phyloP scores from a whole-genome alignment of 1,284 basidiomycete species.

The Peniophora sp. region DNA sequence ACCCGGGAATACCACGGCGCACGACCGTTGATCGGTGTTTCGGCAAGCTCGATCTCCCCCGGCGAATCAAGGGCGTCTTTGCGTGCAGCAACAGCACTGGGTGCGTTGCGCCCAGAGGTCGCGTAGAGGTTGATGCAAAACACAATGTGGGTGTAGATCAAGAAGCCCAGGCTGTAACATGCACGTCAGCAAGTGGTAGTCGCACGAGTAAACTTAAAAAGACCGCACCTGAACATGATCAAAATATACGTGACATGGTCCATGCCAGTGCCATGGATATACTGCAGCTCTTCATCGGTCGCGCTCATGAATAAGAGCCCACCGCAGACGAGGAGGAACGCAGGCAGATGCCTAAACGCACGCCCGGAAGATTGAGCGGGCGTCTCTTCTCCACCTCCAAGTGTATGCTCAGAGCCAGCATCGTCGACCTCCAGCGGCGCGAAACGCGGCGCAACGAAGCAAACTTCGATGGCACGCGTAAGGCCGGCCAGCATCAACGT shows the following conservation, averaged over 20 bases:
- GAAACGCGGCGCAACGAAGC: conserved; percentile 53
- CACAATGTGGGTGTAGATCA: conserved; percentile 67
- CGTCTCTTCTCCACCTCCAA: conserved; percentile 33
- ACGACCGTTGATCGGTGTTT: conserved; percentile 9
- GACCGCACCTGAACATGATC: conserved; percentile 69
- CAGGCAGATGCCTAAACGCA: conserved; percentile 78
- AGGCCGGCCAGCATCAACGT: conserved; percentile 83
- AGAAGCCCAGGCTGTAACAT: conserved; percentile 53
- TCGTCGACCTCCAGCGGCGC: conserved; percentile 33
- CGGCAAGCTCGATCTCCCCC: conserved; percentile 23
- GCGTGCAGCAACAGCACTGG: conserved; percentile 9
- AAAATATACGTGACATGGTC: conserved; percentile 87
- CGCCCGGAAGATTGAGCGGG: conserved; percentile 30
- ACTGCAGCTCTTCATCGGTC: conserved; percentile 82
- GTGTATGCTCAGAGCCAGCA: conserved; percentile 55
- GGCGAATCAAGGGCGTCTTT: conserved; percentile 4
- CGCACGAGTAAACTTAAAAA: neutral
- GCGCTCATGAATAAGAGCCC: conserved; percentile 83
- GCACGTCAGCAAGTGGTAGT: neutral
- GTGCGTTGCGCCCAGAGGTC: conserved; percentile 54
- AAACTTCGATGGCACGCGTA: conserved; percentile 81
- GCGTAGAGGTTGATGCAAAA: conserved; percentile 50
- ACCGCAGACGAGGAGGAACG: conserved; percentile 50
- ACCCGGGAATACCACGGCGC: conserved; percentile 21
- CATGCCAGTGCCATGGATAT: conserved; percentile 62